phyloP scores from a whole-genome alignment of 78 protist genomes.

The Cavenderia fasciculata region DNA sequence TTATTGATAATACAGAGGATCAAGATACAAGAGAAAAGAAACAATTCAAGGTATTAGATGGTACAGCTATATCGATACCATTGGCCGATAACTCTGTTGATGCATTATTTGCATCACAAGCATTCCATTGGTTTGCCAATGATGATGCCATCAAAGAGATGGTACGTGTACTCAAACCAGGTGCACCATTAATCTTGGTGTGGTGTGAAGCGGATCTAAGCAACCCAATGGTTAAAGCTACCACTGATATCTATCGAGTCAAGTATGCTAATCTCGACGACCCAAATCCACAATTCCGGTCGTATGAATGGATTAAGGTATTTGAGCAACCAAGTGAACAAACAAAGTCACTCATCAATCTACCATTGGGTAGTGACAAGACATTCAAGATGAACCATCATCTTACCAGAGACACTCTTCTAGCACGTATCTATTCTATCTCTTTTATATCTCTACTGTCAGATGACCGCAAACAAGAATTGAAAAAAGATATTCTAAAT shows the following conservation, averaged over 20 bases:
- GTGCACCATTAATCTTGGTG: slow-evolving; percentile 13
- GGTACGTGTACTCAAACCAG: slow-evolving; percentile 1
- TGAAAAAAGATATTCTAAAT: slow-evolving; percentile 10
- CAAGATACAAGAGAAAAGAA: too few relatives aligned
- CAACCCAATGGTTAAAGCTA: not conserved
- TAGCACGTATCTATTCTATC: not conserved
- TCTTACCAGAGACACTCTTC: not conserved
- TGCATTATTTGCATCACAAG: slow-evolving; percentile 30
- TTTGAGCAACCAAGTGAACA: too few relatives aligned
- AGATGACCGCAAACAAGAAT: slow-evolving; percentile 7
- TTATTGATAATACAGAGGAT: too few relatives aligned
- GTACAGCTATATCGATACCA: slow-evolving; percentile 37
- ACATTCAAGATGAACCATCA: slow-evolving; percentile 12
- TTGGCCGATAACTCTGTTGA: not conserved
- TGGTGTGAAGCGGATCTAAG: slow-evolving; percentile 48
- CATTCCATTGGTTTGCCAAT: slow-evolving; percentile 32
- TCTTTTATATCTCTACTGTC: not conserved
- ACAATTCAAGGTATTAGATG: slow-evolving; percentile 14
- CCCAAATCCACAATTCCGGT: slow-evolving; percentile 23
- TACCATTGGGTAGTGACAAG: not conserved
- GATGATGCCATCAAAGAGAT: not conserved
- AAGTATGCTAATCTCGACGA: slow-evolving; percentile 48
- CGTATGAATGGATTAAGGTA: slow-evolving; percentile 24
- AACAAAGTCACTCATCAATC: too few relatives aligned
- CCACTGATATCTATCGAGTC: slow-evolving; percentile 18